These are phyloP conservation scores for Diaporthe sp. DNA, from an alignment of 2,329 filamentous ascomycete species.

Conservation along the genomic window DNA sequence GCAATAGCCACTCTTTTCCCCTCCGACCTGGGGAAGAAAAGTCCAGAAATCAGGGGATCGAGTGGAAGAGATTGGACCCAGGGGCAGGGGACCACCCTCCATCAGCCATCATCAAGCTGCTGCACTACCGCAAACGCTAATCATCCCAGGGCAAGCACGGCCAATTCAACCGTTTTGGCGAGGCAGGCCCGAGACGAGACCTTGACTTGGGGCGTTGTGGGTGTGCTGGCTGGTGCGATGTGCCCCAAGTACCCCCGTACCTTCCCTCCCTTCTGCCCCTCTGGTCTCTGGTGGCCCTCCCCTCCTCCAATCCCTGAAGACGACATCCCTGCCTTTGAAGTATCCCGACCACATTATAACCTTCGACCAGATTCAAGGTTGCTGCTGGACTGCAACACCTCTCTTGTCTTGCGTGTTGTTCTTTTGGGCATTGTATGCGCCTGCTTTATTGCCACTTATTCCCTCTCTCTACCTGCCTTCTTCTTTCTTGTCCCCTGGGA, in stretches of 20 bases:
- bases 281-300: background rate
- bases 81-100: conserved; percentile 35
- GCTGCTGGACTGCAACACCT: conserved; percentile 32
- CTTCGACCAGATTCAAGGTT: conserved; percentile 21
- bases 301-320: conserved; percentile 21
- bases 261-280: background rate
- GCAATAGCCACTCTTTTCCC: background rate
- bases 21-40: conserved; percentile 25
- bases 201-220: background rate
- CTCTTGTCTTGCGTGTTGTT: conserved; percentile 7
- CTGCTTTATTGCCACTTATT: conserved; percentile 24
- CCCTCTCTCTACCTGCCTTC: conserved; percentile 1
- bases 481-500: background rate
- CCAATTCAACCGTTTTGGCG: conserved; percentile 36
- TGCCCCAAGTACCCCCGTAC: background rate
- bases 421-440: conserved; percentile 8
- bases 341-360: conserved; percentile 23
- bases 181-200: conserved; percentile 33
- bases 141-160: conserved; percentile 26
- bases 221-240: background rate
- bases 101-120: conserved; percentile 11
- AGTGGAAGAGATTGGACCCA: conserved; percentile 34
- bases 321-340: conserved; percentile 3
- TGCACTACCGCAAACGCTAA: conserved; percentile 28
- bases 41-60: conserved; percentile 24